These are phyloP conservation scores for Picea sitchensis DNA, from an alignment of 75 land plant genomes.

Conservation along the genomic window DNA sequence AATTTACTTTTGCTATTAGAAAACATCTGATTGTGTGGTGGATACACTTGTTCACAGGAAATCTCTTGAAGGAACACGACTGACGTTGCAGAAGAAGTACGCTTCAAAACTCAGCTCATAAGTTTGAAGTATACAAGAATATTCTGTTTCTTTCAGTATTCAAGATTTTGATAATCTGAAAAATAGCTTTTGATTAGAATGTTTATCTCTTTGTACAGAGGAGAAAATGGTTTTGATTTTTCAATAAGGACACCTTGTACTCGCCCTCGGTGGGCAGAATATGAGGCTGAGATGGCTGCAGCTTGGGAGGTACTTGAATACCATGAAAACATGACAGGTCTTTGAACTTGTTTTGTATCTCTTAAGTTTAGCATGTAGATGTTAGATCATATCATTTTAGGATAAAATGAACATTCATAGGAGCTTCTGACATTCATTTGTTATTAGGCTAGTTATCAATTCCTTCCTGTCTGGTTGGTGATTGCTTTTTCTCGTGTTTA, in stretches of 20 bases:
- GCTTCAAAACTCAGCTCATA: background rate
- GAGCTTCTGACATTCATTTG: background rate
- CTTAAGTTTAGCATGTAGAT: background rate
- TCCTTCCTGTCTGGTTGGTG: background rate
- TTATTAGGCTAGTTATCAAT: background rate
- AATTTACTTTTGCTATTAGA: background rate
- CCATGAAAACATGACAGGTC: background rate
- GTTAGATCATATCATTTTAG: background rate
- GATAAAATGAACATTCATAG: background rate
- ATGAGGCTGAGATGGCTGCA: slow-evolving; percentile 74
- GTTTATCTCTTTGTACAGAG: slow-evolving; percentile 42
- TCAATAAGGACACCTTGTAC: slow-evolving; percentile 93
- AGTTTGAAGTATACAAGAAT: background rate
- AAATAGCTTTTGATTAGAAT: background rate
- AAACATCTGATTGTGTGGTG: background rate
- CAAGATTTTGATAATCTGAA: background rate
- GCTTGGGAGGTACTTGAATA: slow-evolving; percentile 80
- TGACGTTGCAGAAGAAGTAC: slow-evolving; percentile 61
- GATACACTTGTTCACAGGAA: slow-evolving; percentile 38
- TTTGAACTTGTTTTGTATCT: background rate
- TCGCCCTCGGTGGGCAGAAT: slow-evolving; percentile 87
- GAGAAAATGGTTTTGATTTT: slow-evolving; percentile 70
- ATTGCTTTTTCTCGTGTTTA: background rate
- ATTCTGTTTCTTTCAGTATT: background rate
- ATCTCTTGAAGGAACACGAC: slow-evolving; percentile 64